Evolutionary conservation across 441 rosid genomes (phyloP).

Genomic region (Flueggea neowawraea): DNA sequence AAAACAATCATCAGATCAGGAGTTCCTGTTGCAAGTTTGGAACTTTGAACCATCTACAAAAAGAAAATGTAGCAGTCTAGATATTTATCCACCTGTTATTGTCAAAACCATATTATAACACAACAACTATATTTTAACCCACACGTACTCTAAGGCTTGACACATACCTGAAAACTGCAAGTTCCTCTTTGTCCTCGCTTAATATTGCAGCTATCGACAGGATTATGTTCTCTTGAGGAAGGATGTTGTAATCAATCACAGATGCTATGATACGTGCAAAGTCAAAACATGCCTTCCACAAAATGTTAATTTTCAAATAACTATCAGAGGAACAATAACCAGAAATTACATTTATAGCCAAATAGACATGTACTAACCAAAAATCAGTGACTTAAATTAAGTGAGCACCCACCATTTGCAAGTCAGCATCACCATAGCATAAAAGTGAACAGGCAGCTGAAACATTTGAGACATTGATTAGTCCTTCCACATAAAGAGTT

Average conservation of each 20-base stretch:
- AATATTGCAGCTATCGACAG: slow-evolving; percentile 72
- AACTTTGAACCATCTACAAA: too few species aligned
- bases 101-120: not conserved
- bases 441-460: slow-evolving; percentile 73
- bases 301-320: slow-evolving; percentile 41
- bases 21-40: too few species aligned
- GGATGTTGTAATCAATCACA: slow-evolving; percentile 54
- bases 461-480: slow-evolving; percentile 61
- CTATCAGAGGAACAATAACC: not conserved
- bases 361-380: not conserved
- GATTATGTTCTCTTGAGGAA: slow-evolving; percentile 74
- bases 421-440: slow-evolving; percentile 75
- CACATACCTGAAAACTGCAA: slow-evolving; percentile 74
- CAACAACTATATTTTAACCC: not conserved
- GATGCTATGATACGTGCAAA: slow-evolving; percentile 76
- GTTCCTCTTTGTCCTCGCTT: slow-evolving; percentile 66
- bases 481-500: slow-evolving; percentile 88
- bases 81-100: not conserved
- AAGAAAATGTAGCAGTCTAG: not conserved
- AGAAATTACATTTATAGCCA: too few species aligned
- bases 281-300: slow-evolving; percentile 95
- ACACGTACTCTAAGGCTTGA: slow-evolving; percentile 1
- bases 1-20: too few species aligned
- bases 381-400: slow-evolving; percentile 17
- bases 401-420: slow-evolving; percentile 81